These are phyloP conservation scores for Termitomyces sp. DNA, from an alignment of 768 basidiomycete species.

Conservation along the genomic window DNA sequence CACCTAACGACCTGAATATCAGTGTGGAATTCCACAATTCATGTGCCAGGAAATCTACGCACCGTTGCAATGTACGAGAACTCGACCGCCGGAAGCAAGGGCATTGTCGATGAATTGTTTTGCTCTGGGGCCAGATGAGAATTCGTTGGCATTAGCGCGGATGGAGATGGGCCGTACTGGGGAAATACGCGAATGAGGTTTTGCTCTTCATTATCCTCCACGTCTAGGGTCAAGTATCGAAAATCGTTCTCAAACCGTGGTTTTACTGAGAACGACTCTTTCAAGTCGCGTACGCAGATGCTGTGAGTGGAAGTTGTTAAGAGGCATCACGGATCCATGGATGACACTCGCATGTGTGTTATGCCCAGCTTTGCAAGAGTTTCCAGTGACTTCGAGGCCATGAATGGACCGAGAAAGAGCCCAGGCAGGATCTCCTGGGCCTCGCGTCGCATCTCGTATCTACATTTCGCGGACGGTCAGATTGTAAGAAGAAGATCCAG, in stretches of 20 bases:
- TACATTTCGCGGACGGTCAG: conserved; percentile 18
- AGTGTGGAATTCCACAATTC: conserved; percentile 1
- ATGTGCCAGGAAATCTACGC: conserved; percentile 12
- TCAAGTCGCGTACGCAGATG: conserved; percentile 83
- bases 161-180: conserved; percentile 38
- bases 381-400: conserved; percentile 78
- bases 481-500: not conserved
- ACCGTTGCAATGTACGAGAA: conserved; percentile 91
- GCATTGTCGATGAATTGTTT: conserved; percentile 72
- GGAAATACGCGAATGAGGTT: conserved; percentile 91
- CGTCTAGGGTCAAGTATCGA: conserved; percentile 74
- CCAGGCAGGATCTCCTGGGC: conserved; percentile 88
- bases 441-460: conserved; percentile 94
- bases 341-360: conserved; percentile 66
- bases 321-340: conserved; percentile 2
- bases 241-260: conserved; percentile 82
- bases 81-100: conserved; percentile 57
- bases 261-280: conserved; percentile 85
- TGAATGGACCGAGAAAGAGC: conserved; percentile 81
- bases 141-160: not conserved
- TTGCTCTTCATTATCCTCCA: conserved; percentile 91
- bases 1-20: conserved; percentile 41
- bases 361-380: conserved; percentile 59
- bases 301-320: conserved; percentile 29
- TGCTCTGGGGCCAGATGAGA: conserved; percentile 39